Evolutionary conservation across 805 yeast genomes (phyloP).

Genomic region (Teunomyces barrocoloradensis): DNA sequence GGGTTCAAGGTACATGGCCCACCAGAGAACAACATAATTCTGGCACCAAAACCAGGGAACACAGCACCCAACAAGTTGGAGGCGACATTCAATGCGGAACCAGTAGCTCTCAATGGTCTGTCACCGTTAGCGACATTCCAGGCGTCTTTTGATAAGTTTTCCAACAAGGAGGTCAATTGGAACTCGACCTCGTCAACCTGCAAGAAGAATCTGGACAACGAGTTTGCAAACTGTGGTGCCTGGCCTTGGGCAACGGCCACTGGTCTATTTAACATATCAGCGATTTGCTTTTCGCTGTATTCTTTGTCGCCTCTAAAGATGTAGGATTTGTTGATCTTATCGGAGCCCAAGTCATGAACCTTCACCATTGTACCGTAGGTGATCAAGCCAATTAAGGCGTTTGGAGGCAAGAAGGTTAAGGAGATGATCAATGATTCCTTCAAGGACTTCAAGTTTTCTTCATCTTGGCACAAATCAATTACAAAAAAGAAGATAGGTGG

Average conservation of each 20-base stretch:
- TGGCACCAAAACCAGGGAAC: constrained; percentile 81
- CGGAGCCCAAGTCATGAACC: constrained; percentile 73
- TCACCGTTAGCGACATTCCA: constrained; percentile 87
- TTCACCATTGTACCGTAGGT: constrained; percentile 90
- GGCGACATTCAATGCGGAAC: constrained; percentile 87
- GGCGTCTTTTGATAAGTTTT: constrained; percentile 72
- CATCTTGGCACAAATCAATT: constrained; percentile 86
- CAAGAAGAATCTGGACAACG: constrained; percentile 60
- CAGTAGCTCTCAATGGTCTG: constrained; percentile 89
- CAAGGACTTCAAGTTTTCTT: constrained; percentile 79
- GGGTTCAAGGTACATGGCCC: constrained; percentile 96
- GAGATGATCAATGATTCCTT: constrained; percentile 78
- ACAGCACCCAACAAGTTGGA: constrained; percentile 76
- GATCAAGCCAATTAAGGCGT: constrained; percentile 81
- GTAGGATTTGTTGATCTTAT: constrained; percentile 67
- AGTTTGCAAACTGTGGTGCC: constrained; percentile 24
- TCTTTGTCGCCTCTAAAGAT: constrained; percentile 91
- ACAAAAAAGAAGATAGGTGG: constrained; percentile 88
- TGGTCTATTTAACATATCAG: constrained; percentile 47
- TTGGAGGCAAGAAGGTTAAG: constrained; percentile 79
- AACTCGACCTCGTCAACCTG: constrained; percentile 80
- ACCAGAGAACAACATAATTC: constrained; percentile 85
- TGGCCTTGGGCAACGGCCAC: constrained; percentile 24
- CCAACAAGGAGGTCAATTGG: constrained; percentile 75
- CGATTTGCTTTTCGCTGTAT: constrained; percentile 66